phyloP scores from a whole-genome alignment of 2,329 filamentous ascomycete species.

The Chaetomiaceae sp. region DNA sequence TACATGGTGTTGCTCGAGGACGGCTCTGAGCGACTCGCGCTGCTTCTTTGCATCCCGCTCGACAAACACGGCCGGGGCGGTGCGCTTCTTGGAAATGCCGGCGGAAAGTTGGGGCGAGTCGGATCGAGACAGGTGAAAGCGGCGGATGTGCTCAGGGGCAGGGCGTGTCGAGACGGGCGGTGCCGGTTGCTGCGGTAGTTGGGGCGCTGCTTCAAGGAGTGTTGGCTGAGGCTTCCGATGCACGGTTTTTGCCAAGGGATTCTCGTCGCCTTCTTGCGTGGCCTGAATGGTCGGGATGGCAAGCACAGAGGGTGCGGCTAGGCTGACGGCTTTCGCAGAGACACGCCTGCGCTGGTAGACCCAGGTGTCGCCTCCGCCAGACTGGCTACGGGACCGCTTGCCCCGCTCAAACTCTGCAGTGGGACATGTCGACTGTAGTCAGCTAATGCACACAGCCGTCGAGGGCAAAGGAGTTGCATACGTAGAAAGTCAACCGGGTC shows the following conservation, averaged over 20 bases:
- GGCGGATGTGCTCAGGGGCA: constrained; percentile 17
- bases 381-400: constrained; percentile 45
- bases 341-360: constrained; percentile 49
- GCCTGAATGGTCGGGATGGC: constrained; percentile 43
- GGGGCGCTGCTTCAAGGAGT: background rate
- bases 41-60: constrained; percentile 23
- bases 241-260: constrained; percentile 11
- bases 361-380: constrained; percentile 37
- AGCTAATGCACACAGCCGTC: too few species aligned
- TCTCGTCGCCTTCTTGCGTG: constrained; percentile 36
- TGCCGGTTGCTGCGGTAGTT: background rate
- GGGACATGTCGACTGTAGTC: too few species aligned
- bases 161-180: background rate
- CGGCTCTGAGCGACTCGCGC: constrained; percentile 11
- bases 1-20: constrained; percentile 6
- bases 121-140: constrained; percentile 24
- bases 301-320: constrained; percentile 22
- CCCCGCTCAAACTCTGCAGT: constrained; percentile 49
- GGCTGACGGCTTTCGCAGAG: constrained; percentile 24
- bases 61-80: constrained; percentile 22
- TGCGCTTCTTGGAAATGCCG: constrained; percentile 22
- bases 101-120: constrained; percentile 13
- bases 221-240: too few species aligned
- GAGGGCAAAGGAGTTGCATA: constrained; percentile 30
- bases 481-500: constrained; percentile 49